phyloP scores from a whole-genome alignment of 805 yeast genomes.

The Wickerhamomyces queroliae region DNA sequence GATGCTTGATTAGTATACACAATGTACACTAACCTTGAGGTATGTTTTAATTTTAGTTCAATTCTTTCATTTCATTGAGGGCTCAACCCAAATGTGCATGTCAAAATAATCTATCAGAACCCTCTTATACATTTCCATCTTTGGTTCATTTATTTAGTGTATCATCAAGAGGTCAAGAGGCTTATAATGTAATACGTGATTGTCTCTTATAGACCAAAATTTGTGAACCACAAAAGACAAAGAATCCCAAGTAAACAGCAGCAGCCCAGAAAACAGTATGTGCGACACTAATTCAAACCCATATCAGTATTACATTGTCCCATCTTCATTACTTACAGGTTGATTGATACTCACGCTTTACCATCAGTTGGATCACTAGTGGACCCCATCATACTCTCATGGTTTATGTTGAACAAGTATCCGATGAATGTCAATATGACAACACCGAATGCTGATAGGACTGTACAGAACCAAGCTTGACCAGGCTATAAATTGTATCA shows the following conservation, averaged over 20 bases:
- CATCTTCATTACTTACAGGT: background rate
- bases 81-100: too few relatives aligned
- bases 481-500: slow-evolving; percentile 41
- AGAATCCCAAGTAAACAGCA: slow-evolving; percentile 69
- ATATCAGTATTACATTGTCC: background rate
- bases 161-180: too few relatives aligned
- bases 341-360: slow-evolving; percentile 40
- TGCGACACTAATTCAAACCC: slow-evolving; percentile 63
- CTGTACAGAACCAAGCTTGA: slow-evolving; percentile 93
- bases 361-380: slow-evolving; percentile 90
- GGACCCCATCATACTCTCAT: slow-evolving; percentile 92
- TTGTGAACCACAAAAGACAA: slow-evolving; percentile 88
- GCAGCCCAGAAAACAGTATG: slow-evolving; percentile 88
- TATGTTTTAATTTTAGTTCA: too few relatives aligned
- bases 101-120: too few relatives aligned
- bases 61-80: too few relatives aligned
- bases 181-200: slow-evolving; percentile 49
- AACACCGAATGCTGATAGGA: slow-evolving; percentile 87
- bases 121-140: too few relatives aligned
- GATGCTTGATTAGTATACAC: too few relatives aligned
- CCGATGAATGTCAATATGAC: slow-evolving; percentile 84
- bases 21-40: too few relatives aligned
- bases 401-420: slow-evolving; percentile 68
- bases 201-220: slow-evolving; percentile 58
- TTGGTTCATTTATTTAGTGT: too few relatives aligned